Conservation (phyloP, 495 filamentous ascomycete species). For the Penicillium canariense region DNA sequence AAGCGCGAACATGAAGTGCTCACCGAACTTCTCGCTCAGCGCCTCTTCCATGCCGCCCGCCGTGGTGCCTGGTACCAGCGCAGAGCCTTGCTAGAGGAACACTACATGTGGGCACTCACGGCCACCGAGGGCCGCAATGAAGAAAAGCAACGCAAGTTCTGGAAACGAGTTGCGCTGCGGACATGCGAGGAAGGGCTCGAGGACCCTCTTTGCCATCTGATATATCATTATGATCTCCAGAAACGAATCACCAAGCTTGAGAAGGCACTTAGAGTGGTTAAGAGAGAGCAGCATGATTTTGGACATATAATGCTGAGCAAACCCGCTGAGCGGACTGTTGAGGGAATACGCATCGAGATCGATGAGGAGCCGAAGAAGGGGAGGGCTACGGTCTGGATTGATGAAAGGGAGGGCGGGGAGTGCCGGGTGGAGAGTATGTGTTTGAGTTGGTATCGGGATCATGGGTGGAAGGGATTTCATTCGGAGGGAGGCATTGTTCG, state of each 20-base stretch:
- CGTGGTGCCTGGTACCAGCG: conserved; percentile 95
- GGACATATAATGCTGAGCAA: conserved; percentile 73
- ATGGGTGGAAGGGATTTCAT: conserved; percentile 94
- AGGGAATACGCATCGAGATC: conserved; percentile 72
- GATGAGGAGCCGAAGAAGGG: conserved; percentile 43
- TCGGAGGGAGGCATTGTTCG: conserved; percentile 85
- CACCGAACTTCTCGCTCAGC: conserved; percentile 73
- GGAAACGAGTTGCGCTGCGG: conserved; percentile 72
- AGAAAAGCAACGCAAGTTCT: conserved; percentile 73
- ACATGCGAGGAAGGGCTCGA: conserved; percentile 88
- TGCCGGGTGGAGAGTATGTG: conserved; percentile 92
- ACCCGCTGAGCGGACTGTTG: conserved; percentile 68
- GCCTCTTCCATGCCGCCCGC: conserved; percentile 78
- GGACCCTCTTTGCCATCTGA: conserved; percentile 83
- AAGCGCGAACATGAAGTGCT: conserved; percentile 73
- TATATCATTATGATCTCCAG: conserved; percentile 91
- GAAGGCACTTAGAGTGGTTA: conserved; percentile 75
- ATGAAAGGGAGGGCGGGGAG: conserved; percentile 66
- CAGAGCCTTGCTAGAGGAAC: conserved; percentile 90
- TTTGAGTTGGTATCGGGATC: conserved; percentile 73
- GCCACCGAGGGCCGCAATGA: conserved; percentile 49
- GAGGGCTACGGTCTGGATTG: conserved; percentile 83
- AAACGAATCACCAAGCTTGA: conserved; percentile 91
- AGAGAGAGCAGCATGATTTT: conserved; percentile 90
- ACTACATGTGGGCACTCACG: conserved; percentile 75